Conservation (phyloP, 805 yeast genomes). For the Wickerhamomyces silvicola region DNA sequence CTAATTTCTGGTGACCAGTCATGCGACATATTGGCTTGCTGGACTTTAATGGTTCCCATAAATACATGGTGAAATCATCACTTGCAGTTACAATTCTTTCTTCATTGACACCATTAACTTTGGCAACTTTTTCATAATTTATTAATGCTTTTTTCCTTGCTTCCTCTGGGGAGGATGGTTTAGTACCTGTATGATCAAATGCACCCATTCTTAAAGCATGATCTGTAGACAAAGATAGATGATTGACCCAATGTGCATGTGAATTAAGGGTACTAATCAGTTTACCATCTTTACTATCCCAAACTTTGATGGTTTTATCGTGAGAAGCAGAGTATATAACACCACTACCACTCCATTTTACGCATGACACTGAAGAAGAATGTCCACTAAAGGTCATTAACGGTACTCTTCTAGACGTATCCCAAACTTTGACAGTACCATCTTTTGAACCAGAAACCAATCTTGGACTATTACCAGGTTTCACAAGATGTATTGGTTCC, state of each 20-base stretch:
- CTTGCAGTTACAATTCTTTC: conserved; percentile 92
- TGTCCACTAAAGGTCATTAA: conserved; percentile 78
- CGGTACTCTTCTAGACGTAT: conserved; percentile 61
- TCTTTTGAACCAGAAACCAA: conserved; percentile 89
- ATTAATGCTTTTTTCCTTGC: conserved; percentile 41
- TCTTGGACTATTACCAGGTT: conserved; percentile 58
- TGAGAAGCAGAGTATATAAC: conserved; percentile 85
- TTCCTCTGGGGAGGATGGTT: conserved; percentile 38
- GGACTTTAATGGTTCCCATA: conserved; percentile 86
- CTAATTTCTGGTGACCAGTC: conserved; percentile 97
- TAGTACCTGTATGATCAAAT: conserved; percentile 61
- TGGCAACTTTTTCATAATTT: conserved; percentile 52
- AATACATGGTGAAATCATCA: conserved; percentile 96
- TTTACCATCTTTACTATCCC: conserved; percentile 79
- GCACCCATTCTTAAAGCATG: conserved; percentile 83
- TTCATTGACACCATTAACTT: conserved; percentile 52
- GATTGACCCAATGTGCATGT: conserved; percentile 98
- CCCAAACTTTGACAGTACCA: conserved; percentile 87
- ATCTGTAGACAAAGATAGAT: conserved; percentile 86
- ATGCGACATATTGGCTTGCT: conserved; percentile 84
- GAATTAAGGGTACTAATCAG: conserved; percentile 73
- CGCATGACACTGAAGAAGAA: conserved; percentile 83
- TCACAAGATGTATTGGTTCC: conserved; percentile 87
- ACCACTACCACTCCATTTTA: conserved; percentile 94
- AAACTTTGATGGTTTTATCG: conserved; percentile 86